Evolutionary conservation across 106 monocot genomes (phyloP), one percentile per base, ranked within the genome.

Genomic region (Vanilla planifolia): DNA sequence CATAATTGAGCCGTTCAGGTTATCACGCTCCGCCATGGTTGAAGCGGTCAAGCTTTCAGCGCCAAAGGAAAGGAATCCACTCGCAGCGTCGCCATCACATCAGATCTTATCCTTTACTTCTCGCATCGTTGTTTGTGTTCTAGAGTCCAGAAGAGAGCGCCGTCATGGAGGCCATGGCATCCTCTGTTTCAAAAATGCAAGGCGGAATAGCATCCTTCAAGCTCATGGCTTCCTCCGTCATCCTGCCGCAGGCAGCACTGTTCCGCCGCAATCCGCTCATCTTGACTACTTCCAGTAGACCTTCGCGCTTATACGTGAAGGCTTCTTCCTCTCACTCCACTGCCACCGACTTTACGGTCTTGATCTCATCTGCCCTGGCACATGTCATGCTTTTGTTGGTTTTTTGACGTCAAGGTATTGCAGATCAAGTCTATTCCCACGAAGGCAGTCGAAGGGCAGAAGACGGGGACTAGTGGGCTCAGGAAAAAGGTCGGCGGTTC

Each of bases 391-490:
- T 24, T 51, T 47, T 56, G 36, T 36, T 17, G 56, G 51, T 26
- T 77, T 65, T 34, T n/a, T 64, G 28, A 22, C 33, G 6, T 4
- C 9, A 65, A 27, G 46, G 6, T 48, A 37, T 53, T 57, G 46
- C 73, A 96, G 96, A 65, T 96, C 22, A 70, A 75, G 9, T 85
- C 88, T 24, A 71, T 88, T 3, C 85, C 98, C 14, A 92, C 98
- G 8, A 98, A 82, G 60, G 92, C 98, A 10, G 74, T 81, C 22
- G 98, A 98, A 63, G 98, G 98, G 59, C 98, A 98, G 79, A 98
- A 98, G 77, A 98, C 98, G 0, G 98, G 98, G 19, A 98, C 98
- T 2, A 98, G 98, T 45, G 98, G 98, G 0, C 72, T 98, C 28
- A 63, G 98, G 57, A 98, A 98, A 71, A 98, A 98, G 88, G 96